Evolutionary conservation across 2,329 filamentous ascomycete species (phyloP).

Genomic region (Colletotrichum viniferum): DNA sequence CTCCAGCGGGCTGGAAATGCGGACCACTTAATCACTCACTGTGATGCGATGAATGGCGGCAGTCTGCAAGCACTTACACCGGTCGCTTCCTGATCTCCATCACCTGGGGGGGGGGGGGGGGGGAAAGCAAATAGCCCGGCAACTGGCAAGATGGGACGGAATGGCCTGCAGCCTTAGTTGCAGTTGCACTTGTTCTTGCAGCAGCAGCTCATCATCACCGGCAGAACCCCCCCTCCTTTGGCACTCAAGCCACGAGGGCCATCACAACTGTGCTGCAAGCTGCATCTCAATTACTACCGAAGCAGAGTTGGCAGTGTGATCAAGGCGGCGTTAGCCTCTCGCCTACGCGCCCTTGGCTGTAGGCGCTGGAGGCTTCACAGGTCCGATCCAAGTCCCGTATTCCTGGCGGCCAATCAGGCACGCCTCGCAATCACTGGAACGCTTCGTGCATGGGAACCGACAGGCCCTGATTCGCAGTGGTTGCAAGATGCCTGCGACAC

Average conservation of each 20-base stretch:
- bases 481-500: slow-evolving; percentile 30
- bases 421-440: slow-evolving; percentile 38
- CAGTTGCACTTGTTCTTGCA: neutral
- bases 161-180: neutral
- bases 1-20: neutral
- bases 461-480: slow-evolving; percentile 39
- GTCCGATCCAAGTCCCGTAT: slow-evolving; percentile 11
- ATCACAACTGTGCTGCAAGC: slow-evolving; percentile 1
- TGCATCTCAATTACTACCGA: neutral
- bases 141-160: slow-evolving; percentile 4
- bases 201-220: neutral
- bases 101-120: neutral
- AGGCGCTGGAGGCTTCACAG: slow-evolving; percentile 14
- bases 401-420: slow-evolving; percentile 40
- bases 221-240: neutral
- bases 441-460: slow-evolving; percentile 43
- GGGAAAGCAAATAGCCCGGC: neutral
- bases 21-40: neutral
- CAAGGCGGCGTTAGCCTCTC: slow-evolving; percentile 12
- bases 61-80: slow-evolving; percentile 19
- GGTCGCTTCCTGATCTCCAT: neutral
- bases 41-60: neutral
- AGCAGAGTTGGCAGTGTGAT: slow-evolving; percentile 11
- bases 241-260: slow-evolving; percentile 6
- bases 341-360: slow-evolving; percentile 45